phyloP scores from a whole-genome alignment of 2,329 filamentous ascomycete genomes.

The Magnaporthiopsis rhizophila region DNA sequence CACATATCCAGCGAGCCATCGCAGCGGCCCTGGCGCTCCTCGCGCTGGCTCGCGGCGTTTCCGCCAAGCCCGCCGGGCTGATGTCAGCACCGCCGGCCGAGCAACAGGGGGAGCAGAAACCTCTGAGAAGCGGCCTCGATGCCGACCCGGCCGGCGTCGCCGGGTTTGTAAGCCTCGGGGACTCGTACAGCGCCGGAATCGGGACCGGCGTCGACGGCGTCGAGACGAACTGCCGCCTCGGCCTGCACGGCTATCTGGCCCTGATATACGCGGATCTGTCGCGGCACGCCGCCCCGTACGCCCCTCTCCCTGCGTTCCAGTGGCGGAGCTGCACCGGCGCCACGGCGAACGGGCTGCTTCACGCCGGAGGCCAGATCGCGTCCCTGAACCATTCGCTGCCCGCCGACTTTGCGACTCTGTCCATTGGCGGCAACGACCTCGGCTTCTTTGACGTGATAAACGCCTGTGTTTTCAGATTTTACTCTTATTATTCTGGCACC shows the following conservation, averaged over 20 bases:
- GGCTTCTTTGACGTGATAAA: slow-evolving; percentile 43
- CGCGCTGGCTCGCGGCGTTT: background rate
- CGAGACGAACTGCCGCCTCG: slow-evolving; percentile 32
- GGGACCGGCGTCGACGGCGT: slow-evolving; percentile 33
- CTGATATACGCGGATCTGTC: slow-evolving; percentile 31
- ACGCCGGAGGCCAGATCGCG: slow-evolving; percentile 32
- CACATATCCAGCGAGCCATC: background rate
- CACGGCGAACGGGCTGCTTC: slow-evolving; percentile 31
- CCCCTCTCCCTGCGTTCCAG: slow-evolving; percentile 24
- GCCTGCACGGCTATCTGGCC: slow-evolving; percentile 31
- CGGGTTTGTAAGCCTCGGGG: slow-evolving; percentile 30
- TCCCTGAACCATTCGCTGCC: slow-evolving; percentile 26
- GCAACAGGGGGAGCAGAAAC: background rate
- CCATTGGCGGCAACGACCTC: slow-evolving; percentile 40
- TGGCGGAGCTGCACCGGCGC: slow-evolving; percentile 40
- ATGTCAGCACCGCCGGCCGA: too few relatives aligned
- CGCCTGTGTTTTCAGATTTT: slow-evolving; percentile 41
- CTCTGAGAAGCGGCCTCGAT: background rate
- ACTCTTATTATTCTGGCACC: slow-evolving; percentile 38
- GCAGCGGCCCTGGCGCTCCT: background rate
- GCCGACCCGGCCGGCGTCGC: slow-evolving; percentile 11
- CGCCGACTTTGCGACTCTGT: slow-evolving; percentile 35
- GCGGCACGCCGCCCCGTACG: background rate
- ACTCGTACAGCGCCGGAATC: slow-evolving; percentile 41
- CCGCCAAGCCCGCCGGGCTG: background rate